Conservation (phyloP, 1,139 yeast species). For the Lodderomyces elongisporus region DNA sequence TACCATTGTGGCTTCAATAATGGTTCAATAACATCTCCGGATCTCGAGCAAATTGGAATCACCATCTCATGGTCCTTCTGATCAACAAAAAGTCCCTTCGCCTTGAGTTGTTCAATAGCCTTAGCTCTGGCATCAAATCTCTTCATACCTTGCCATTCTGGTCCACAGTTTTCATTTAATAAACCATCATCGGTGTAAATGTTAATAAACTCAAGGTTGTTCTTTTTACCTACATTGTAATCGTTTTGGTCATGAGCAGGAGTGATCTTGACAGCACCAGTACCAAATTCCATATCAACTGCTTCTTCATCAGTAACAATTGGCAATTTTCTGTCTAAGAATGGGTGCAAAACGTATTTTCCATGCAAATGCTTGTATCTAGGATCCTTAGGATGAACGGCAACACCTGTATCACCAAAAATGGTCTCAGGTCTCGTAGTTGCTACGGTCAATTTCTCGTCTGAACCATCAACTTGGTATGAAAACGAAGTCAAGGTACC, state of each 20-base stretch:
- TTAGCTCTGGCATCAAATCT: conserved; percentile 89
- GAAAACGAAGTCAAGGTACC: conserved; percentile 95
- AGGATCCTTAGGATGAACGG: conserved; percentile 92
- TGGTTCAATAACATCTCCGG: conserved; percentile 96
- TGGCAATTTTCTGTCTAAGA: conserved; percentile 79
- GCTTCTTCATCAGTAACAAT: conserved; percentile 87
- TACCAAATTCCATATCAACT: conserved; percentile 98
- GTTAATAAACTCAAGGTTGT: conserved; percentile 79
- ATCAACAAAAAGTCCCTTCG: conserved; percentile 68
- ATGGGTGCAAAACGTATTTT: conserved; percentile 85
- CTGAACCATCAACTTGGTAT: conserved; percentile 82
- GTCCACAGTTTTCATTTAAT: conserved; percentile 86
- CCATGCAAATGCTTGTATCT: conserved; percentile 95
- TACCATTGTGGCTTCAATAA: conserved; percentile 98
- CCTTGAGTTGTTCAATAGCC: conserved; percentile 78
- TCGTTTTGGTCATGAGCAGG: conserved; percentile 98
- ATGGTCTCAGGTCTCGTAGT: conserved; percentile 98
- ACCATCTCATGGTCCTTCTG: conserved; percentile 95
- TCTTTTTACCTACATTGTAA: conserved; percentile 94
- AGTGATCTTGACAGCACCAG: conserved; percentile 98
- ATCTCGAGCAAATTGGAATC: conserved; percentile 88
- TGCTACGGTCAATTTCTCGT: conserved; percentile 86
- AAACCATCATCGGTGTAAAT: conserved; percentile 90
- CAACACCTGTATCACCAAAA: conserved; percentile 97
- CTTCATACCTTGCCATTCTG: conserved; percentile 81